Base-by-base conservation (phyloP, 331 rosid genomes). In the Phaseolus coccineus region DNA sequence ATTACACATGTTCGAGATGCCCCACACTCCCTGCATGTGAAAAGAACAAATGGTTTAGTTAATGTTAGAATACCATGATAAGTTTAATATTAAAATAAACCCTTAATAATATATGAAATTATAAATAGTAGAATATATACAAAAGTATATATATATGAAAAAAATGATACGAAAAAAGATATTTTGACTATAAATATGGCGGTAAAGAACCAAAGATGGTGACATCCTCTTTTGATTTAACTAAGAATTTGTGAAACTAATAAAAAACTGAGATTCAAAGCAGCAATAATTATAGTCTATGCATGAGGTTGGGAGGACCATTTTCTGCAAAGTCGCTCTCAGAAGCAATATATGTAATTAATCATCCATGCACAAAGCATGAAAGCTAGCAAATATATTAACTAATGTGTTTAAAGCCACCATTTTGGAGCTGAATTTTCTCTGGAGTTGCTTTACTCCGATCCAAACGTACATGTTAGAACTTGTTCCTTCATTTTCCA, bases 401-500 rank as follows among this genome's bases (percentile, higher is more conserved):
- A 8, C 3, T 19, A 30, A 25, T 39, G n/a, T 37, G 2, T 19
- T 50, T 28, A 11, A 48, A 31, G 71, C 46, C 11, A 27, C 8
- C n/a, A 37, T 39, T 19, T 44, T 65, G 37, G 55, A 22, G 59
- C 42, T 53, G 44, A 64, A 65, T 53, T 72, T 63, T 73, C 48
- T 52, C 28, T 46, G 51, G 16, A 63, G 51, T 6, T n/a, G 3
- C 19, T 15, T 73, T 33, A 74, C 46, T 61, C 65, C 63, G 11
- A 74, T 30, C 33, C 52, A 40, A 77, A 37, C 24, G 56, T 63
- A n/a, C 6, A 40, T 30, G 19, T 51, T 53, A 30, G 75, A 40
- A 6, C 57, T 55, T 71, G 46, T 27, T 52, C 57, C 35, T 67
- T 56, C 69, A 44, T 51, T 61, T 64, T 14, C 63, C 80, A 66